These are phyloP conservation scores for Cystofilobasidium macerans DNA, from an alignment of 768 basidiomycete genomes.

Conservation along the genomic window DNA sequence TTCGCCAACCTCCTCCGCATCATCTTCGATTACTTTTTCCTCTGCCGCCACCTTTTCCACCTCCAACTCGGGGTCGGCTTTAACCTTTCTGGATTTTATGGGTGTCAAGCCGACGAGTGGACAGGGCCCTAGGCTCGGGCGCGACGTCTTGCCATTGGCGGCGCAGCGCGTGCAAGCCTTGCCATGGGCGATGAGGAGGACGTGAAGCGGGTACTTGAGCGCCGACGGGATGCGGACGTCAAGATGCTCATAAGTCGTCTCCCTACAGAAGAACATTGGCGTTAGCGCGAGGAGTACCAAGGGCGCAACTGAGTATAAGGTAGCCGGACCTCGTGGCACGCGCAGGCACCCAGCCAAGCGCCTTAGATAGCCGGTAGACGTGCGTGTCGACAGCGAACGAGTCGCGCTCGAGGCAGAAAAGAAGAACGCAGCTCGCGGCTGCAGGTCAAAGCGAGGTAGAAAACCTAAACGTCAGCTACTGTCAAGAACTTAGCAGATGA, in stretches of 20 bases:
- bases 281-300: background rate
- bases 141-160: constrained; percentile 18
- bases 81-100: no score
- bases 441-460: background rate
- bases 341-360: constrained; percentile 23
- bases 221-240: constrained; percentile 22
- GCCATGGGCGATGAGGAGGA: constrained; percentile 22
- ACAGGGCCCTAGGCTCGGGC: constrained; percentile 18
- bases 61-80: no score
- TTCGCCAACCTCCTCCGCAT: no score
- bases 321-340: constrained; percentile 12
- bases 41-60: no score
- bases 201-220: constrained; percentile 19
- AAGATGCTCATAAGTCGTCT: constrained; percentile 21
- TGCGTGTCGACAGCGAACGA: constrained; percentile 26
- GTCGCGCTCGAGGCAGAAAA: constrained; percentile 24
- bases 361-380: constrained; percentile 22
- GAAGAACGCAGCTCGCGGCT: constrained; percentile 21
- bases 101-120: constrained; percentile 16
- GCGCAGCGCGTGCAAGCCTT: constrained; percentile 22
- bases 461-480: no score
- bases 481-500: no score
- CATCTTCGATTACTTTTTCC: no score
- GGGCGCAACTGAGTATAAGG: background rate
- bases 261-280: background rate